Conservation (phyloP, 1,139 yeast species). For the Yamadazyma buinensis region DNA sequence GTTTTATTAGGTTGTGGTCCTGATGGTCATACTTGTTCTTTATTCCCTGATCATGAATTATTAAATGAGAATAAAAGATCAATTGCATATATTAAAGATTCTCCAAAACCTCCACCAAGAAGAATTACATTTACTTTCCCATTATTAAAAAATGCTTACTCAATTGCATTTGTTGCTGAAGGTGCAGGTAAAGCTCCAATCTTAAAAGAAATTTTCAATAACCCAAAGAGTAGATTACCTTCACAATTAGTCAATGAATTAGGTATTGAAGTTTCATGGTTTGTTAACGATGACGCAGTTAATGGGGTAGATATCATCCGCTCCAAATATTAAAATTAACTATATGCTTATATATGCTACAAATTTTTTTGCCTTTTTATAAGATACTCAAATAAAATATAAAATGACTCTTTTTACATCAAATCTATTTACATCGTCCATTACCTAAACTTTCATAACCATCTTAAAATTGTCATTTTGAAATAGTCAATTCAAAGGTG, state of each 20-base stretch:
- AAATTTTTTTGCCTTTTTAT: too few species aligned
- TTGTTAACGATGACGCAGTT: conserved; percentile 73
- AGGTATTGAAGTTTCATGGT: conserved; percentile 63
- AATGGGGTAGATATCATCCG: conserved; percentile 53
- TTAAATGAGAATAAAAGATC: conserved; percentile 35
- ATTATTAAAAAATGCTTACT: conserved; percentile 48
- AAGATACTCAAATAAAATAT: too few species aligned
- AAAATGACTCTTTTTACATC: too few species aligned
- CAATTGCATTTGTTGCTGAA: conserved; percentile 82
- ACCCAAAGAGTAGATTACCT: conserved; percentile 54
- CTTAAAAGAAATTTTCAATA: conserved; percentile 65
- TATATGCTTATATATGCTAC: too few species aligned
- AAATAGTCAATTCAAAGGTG: neutral
- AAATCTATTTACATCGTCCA: too few species aligned
- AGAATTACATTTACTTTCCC: conserved; percentile 72
- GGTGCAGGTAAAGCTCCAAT: conserved; percentile 82
- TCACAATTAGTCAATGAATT: conserved; percentile 64
- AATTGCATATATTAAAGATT: conserved; percentile 49
- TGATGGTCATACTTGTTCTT: conserved; percentile 77
- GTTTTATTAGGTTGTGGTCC: conserved; percentile 74
- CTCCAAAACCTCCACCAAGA: conserved; percentile 78
- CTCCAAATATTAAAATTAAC: conserved; percentile 44
- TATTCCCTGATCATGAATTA: conserved; percentile 59
- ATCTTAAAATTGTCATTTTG: too few species aligned
- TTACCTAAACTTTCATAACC: too few species aligned